Base-by-base conservation (phyloP, 208 protist genomes). In the Leishmania amazonensis region DNA sequence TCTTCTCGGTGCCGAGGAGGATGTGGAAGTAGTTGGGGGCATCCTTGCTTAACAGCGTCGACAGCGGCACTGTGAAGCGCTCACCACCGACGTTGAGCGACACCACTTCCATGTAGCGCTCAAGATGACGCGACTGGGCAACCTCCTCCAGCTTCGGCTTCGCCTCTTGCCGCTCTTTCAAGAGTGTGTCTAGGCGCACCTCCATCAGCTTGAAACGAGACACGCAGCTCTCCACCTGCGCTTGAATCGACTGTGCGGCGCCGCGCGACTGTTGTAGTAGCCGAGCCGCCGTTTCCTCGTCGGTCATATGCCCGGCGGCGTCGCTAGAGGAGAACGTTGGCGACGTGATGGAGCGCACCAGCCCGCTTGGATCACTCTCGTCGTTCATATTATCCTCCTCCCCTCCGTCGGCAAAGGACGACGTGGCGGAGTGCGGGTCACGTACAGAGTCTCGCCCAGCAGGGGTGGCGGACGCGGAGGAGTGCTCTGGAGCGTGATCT, bases 51-150 rank as follows among this genome's bases (percentile, higher is more conserved):
- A 96, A 82, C 5, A 97, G 80, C 1, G 93, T 94, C 45, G 76
- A 49, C 28, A 93, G 54, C 35, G 91, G 91, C 11, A 98, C 93
- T 7, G 84, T 90, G 80, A 98, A 98, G 17, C 84, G 72, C 51
- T 96, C 90, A 73, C 93, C 95, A 19, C 95, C 95, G 31, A 98
- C 93, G 76, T 97, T 96, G 31, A 98, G 78, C 9, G 83, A 85
- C 19, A 97, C 60, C 21, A 91, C 81, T 24, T 84, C 79, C 45
- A 75, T 73, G 72, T 83, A 74, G 60, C 51, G 49, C 54, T 83
- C 74, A 3, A 62, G 79, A 7, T 65, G 17, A 1, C 73, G 68
- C 8, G 81, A 84, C 49, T 82, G 77, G 1, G 78, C 42, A 28
- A 82, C 75, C 24, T 88, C 85, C 31, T 81, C 78, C 49, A 81